phyloP scores from a whole-genome alignment of 495 filamentous ascomycete genomes.

The Penicillium tannophilum region DNA sequence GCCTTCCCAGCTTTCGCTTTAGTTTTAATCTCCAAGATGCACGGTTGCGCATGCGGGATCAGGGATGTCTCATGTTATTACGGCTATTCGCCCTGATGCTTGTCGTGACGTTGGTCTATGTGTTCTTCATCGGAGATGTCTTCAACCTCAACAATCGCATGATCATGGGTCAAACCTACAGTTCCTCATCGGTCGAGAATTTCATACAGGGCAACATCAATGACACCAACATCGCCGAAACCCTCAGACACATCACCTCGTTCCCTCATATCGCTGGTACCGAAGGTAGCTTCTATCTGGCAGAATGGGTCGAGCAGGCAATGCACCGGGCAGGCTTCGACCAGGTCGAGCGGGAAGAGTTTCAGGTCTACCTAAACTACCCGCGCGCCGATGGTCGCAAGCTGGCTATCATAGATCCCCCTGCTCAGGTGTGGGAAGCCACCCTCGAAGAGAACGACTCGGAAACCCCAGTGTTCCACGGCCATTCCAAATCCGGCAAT shows the following conservation, averaged over 20 bases:
- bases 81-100: constrained; percentile 74
- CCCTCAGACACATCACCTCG: constrained; percentile 68
- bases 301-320: constrained; percentile 74
- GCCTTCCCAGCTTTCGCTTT: constrained; percentile 43
- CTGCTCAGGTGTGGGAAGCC: constrained; percentile 74
- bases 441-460: constrained; percentile 73
- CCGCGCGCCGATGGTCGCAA: constrained; percentile 74
- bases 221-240: constrained; percentile 68
- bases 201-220: constrained; percentile 70
- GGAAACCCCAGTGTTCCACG: constrained; percentile 80
- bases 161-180: constrained; percentile 47
- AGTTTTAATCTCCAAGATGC: constrained; percentile 36
- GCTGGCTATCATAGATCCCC: constrained; percentile 79
- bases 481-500: constrained; percentile 83
- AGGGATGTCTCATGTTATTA: constrained; percentile 63
- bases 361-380: constrained; percentile 91
- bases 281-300: constrained; percentile 81
- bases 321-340: constrained; percentile 74
- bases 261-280: constrained; percentile 90
- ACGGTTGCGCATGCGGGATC: constrained; percentile 30
- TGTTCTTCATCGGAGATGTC: constrained; percentile 80
- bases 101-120: constrained; percentile 73
- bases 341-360: constrained; percentile 69
- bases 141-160: constrained; percentile 57
- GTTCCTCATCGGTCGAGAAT: constrained; percentile 63